These are phyloP conservation scores for Nakaseomyces bracarensis DNA, from an alignment of 1,139 yeast species.

Conservation along the genomic window DNA sequence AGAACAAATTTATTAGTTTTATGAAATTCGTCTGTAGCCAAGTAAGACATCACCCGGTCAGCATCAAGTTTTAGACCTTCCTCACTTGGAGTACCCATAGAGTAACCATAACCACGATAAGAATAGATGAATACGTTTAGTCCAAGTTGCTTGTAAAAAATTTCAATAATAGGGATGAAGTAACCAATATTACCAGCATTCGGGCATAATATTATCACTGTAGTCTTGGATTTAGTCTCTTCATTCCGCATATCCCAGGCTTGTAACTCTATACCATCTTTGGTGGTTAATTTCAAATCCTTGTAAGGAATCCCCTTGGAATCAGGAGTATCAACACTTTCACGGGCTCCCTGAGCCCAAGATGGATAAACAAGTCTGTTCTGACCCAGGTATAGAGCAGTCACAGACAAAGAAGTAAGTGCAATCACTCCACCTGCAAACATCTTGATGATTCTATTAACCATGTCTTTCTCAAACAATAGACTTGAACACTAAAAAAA, in stretches of 20 bases:
- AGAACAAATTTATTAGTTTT: slow-evolving; percentile 48
- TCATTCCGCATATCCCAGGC: slow-evolving; percentile 39
- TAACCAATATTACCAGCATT: slow-evolving; percentile 98
- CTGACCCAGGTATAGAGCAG: slow-evolving; percentile 62
- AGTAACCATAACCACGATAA: slow-evolving; percentile 86
- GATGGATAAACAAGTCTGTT: slow-evolving; percentile 72
- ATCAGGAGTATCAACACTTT: slow-evolving; percentile 71
- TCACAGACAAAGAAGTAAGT: slow-evolving; percentile 35
- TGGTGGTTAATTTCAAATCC: slow-evolving; percentile 50
- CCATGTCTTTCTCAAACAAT: slow-evolving; percentile 9
- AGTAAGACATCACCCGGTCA: slow-evolving; percentile 55
- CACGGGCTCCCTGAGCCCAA: slow-evolving; percentile 67
- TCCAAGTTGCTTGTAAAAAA: slow-evolving; percentile 56
- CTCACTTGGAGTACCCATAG: slow-evolving; percentile 74
- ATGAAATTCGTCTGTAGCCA: slow-evolving; percentile 45
- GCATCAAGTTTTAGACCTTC: slow-evolving; percentile 78
- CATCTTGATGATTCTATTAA: slow-evolving; percentile 24
- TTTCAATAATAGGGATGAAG: slow-evolving; percentile 71
- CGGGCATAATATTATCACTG: slow-evolving; percentile 75
- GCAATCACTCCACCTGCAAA: slow-evolving; percentile 28
- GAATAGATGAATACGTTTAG: slow-evolving; percentile 81
- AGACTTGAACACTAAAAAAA: background rate
- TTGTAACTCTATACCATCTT: slow-evolving; percentile 54
- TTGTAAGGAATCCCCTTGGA: slow-evolving; percentile 63
- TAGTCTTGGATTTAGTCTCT: slow-evolving; percentile 39